A percentile compares a stretch with the other conserved stretches of the same genome.
Evolutionary conservation across 805 yeast genomes (phyloP).

Genomic region (Suhomyces kilbournensis): DNA sequence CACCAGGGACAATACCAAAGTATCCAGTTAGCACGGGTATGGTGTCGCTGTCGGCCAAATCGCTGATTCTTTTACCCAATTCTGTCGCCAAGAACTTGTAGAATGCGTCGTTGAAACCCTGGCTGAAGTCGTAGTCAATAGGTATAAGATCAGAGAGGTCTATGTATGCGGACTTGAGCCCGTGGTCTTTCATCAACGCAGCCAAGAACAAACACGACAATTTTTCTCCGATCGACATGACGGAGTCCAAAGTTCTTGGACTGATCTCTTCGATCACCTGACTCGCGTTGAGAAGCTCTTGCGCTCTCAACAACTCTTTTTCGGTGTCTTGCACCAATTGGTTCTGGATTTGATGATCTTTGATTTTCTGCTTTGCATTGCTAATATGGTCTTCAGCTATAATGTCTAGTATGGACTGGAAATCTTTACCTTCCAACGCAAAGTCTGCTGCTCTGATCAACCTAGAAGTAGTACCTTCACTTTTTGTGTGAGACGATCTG

Average conservation of each 20-base stretch:
- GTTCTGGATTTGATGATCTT: constrained; percentile 42
- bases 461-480: constrained; percentile 94
- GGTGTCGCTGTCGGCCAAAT: constrained; percentile 37
- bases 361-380: constrained; percentile 62
- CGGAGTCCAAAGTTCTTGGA: constrained; percentile 80
- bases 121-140: constrained; percentile 49
- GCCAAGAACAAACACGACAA: constrained; percentile 88
- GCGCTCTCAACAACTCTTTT: constrained; percentile 64
- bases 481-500: constrained; percentile 83
- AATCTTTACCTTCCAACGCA: constrained; percentile 62
- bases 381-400: constrained; percentile 75
- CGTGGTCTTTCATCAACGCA: constrained; percentile 76
- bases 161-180: constrained; percentile 72
- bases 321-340: constrained; percentile 58
- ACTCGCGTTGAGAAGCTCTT: constrained; percentile 77
- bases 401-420: constrained; percentile 54
- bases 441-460: constrained; percentile 79
- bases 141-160: constrained; percentile 77
- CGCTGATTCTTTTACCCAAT: constrained; percentile 49
- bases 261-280: constrained; percentile 89
- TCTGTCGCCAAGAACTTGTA: constrained; percentile 54
- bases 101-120: constrained; percentile 65
- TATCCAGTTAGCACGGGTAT: constrained; percentile 95
- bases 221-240: constrained; percentile 93
- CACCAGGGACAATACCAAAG: constrained; percentile 95